Conservation (phyloP, 768 basidiomycete genomes). For the Termitomyces sp. region DNA sequence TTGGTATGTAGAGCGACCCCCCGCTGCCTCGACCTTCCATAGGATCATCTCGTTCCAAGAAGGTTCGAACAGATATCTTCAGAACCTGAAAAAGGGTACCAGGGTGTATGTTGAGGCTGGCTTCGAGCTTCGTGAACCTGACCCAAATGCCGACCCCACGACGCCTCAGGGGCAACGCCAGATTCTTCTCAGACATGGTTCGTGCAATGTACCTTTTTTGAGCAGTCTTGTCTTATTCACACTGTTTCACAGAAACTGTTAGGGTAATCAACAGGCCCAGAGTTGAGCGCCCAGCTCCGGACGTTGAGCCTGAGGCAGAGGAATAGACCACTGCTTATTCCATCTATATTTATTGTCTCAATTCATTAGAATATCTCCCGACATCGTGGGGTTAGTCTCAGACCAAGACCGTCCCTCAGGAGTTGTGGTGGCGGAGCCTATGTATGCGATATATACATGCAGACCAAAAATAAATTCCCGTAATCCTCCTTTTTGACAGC, state of each 20-base stretch:
- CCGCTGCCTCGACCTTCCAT: constrained; percentile 68
- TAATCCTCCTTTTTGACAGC: background rate
- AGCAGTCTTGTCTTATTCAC: constrained; percentile 1
- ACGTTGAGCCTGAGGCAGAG: constrained; percentile 4
- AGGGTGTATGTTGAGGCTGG: constrained; percentile 80
- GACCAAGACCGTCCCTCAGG: too few species aligned
- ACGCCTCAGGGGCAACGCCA: constrained; percentile 75
- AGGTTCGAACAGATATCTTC: constrained; percentile 57
- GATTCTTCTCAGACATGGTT: constrained; percentile 80
- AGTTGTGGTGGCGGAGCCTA: too few species aligned
- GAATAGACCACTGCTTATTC: background rate
- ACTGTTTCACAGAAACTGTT: constrained; percentile 43
- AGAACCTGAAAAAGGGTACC: constrained; percentile 62
- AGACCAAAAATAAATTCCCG: background rate
- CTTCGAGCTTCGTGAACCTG: constrained; percentile 74
- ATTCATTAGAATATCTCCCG: background rate
- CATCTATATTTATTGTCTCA: background rate
- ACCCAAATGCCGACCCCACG: constrained; percentile 58
- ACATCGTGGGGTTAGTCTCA: too few species aligned
- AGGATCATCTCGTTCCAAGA: constrained; percentile 71
- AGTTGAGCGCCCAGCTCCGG: too few species aligned
- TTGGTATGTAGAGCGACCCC: constrained; percentile 42
- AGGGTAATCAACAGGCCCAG: constrained; percentile 37
- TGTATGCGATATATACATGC: background rate
- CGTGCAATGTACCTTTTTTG: constrained; percentile 12